Percentiles rank a stretch among this genome's conserved stretches.
phyloP scores from a whole-genome alignment of 306 rosid genomes.

The Ziziphus jujuba region DNA sequence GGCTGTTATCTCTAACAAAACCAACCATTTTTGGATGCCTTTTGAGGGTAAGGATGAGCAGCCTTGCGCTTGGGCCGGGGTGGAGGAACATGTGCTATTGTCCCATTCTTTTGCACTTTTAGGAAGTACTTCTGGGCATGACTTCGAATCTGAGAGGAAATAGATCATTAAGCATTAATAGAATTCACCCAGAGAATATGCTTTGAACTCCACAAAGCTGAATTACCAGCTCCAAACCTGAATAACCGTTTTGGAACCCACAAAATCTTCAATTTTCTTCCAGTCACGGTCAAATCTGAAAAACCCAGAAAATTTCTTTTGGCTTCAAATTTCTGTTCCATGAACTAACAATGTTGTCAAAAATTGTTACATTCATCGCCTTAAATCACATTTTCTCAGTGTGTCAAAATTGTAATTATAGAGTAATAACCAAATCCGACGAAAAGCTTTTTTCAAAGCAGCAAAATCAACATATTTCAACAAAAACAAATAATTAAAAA shows the following conservation, averaged over 20 bases:
- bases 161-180: constrained; percentile 2
- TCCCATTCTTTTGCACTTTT: constrained; percentile 87
- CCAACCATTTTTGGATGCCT: constrained; percentile 84
- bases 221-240: constrained; percentile 52
- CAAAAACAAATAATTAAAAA: too few relatives aligned
- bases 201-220: neutral
- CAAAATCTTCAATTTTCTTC: constrained; percentile 97
- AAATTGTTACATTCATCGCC: neutral
- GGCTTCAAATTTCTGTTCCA: neutral
- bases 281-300: constrained; percentile 93
- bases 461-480: too few relatives aligned
- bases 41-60: constrained; percentile 91
- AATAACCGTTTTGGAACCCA: constrained; percentile 91
- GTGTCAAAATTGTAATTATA: too few relatives aligned
- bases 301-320: neutral
- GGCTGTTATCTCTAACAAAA: neutral
- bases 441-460: too few relatives aligned
- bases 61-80: constrained; percentile 98
- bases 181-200: neutral
- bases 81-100: constrained; percentile 91
- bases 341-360: neutral
- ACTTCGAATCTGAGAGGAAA: constrained; percentile 67
- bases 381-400: too few relatives aligned
- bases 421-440: too few relatives aligned
- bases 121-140: constrained; percentile 92